Evolutionary conservation across 805 yeast genomes (phyloP), one percentile per base, ranked within the genome.

Genomic region (Allodekkera sacchari): DNA sequence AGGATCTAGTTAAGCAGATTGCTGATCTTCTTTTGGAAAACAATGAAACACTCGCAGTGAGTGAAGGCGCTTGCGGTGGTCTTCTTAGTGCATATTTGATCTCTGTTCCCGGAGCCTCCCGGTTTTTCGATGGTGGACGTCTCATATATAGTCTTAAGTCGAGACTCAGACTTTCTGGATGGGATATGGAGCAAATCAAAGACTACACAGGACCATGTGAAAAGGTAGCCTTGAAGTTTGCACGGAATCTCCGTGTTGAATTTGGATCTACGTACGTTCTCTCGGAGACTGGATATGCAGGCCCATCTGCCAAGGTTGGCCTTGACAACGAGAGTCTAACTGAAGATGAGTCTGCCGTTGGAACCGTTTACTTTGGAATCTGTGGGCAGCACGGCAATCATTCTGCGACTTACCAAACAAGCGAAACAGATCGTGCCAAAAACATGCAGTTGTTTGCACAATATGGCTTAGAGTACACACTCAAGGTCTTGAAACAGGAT

Each of bases 61-160:
- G 88, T 5, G 95, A 84, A 47, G 87, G 88, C 3, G 94, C 95
- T 0, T 84, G 95, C 53, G 95, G 95, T 7, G 95, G 95, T 0
- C 64, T 84, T 11, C 59, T 84, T 6, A 77, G 92, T 4, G 83
- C 94, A 1, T 83, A 82, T 46, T 52, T 84, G 14, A 85, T 85
- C 5, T 71, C 89, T 1, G 74, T 82, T 4, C 88, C 94, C 0
- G 95, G 95, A 4, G 95, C 95, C 1, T 79, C 92, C 7, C 59
- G 66, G 37, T 85, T 81, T 57, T 84, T 79, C 45, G 81, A 82
- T 36, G 95, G 95, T 13, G 88, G 94, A 1, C 77, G 88, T 10
- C 57, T 84, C 33, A 79, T 85, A 2, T 84, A 84, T 53, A 77
- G 89, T 37, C 60, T 85, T 42, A 74, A 74, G 39, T 83, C 87